Evolutionary conservation across 371 early-diverging fungal species (phyloP), one percentile per base, ranked within the genome.

Genomic region (Actinomortierella ambigua): DNA sequence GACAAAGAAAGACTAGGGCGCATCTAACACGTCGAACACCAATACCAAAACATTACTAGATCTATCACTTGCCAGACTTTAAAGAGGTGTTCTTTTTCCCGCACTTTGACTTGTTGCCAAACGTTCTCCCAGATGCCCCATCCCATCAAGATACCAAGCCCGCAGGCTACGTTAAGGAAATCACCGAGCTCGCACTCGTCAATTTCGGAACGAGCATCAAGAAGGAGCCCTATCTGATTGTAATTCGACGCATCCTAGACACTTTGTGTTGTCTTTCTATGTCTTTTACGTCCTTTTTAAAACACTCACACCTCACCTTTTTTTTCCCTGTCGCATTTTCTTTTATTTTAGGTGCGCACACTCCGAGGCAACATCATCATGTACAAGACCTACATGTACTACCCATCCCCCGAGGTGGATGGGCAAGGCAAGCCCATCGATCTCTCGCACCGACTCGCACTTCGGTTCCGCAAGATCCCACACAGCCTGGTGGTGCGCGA

Each of bases 51-150:
- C 49, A 43, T 40, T 23, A 49, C 54, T 59, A 90, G 81, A 81
- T 94, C 17, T 89, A 85, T 56, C 82, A 78, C 14, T 76, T 95
- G 18, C 92, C 93, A 3, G 89, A 87, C 29, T 86, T 93, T 50
- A 77, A 87, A 55, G 85, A 86, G 53, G 82, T 84, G 14, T 93
- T 88, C 65, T 61, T 59, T 34, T 81, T 83, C 50, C 83, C 90
- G 15, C 79, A 82, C n/a, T 91, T 95, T 57, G 85, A 87, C 59
- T 68, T 83, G 26, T 69, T 89, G 11, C 90, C 92, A 4, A 69
- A 73, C 13, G 63, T 90, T 1, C 61, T 93, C 6, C 65, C 71
- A 0, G 93, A 93, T 68, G 59, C 73, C n/a, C 62, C 68, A 18
- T 48, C 65, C 14, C 70, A 63, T 44, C 78, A 65, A 59, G 73